These are phyloP conservation scores for Bolboschoenus planiculmis DNA, from an alignment of 176 grass and related monocot genomes.

Conservation along the genomic window DNA sequence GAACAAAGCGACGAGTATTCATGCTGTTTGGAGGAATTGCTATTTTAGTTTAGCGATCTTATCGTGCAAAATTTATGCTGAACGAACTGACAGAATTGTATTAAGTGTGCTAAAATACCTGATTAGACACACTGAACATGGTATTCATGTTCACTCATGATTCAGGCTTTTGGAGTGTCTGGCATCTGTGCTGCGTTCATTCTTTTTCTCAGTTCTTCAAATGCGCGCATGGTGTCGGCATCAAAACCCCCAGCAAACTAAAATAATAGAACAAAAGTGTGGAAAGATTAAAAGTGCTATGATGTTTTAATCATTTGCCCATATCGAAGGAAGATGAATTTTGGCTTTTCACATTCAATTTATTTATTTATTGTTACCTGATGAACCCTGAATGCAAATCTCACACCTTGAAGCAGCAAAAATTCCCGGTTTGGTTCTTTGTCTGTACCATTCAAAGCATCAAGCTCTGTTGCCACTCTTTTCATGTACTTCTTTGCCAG, in stretches of 20 bases:
- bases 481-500: slow-evolving; percentile 92
- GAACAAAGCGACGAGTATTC: too few relatives aligned
- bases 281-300: neutral
- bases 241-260: slow-evolving; percentile 95
- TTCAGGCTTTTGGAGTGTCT: slow-evolving; percentile 23
- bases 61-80: neutral
- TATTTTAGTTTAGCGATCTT: neutral
- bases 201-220: slow-evolving; percentile 75
- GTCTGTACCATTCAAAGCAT: slow-evolving; percentile 55
- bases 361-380: slow-evolving; percentile 40
- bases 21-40: neutral
- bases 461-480: slow-evolving; percentile 78
- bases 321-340: neutral
- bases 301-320: neutral
- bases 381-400: slow-evolving; percentile 84
- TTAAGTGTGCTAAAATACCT: neutral
- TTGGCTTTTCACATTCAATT: neutral
- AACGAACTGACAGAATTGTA: neutral
- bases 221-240: slow-evolving; percentile 75
- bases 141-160: neutral
- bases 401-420: slow-evolving; percentile 87
- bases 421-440: slow-evolving; percentile 92
- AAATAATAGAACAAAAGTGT: neutral
- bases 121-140: neutral
- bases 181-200: slow-evolving; percentile 23